Conservation (phyloP, 345 rosid species). For the Leavenworthia alabamica region DNA sequence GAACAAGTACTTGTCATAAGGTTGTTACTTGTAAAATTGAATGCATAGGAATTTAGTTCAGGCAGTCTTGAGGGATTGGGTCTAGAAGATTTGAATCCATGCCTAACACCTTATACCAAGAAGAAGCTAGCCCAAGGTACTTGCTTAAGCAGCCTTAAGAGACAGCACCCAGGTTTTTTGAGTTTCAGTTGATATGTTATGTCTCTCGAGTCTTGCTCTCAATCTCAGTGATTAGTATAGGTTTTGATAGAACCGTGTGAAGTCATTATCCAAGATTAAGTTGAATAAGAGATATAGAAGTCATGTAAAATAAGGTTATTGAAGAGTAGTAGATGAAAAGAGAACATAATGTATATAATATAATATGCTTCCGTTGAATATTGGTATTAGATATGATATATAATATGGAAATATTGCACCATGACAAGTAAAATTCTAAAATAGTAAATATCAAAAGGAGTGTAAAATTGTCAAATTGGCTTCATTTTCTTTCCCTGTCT, state of each 20-base stretch:
- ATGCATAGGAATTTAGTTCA: conserved; percentile 61
- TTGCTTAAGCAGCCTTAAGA: background rate
- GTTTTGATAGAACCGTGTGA: conserved; percentile 20
- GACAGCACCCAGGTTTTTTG: background rate
- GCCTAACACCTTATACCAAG: conserved; percentile 64
- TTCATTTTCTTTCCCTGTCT: background rate
- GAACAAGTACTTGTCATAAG: conserved; percentile 43
- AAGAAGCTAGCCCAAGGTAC: conserved; percentile 64
- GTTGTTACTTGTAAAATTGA: conserved; percentile 34
- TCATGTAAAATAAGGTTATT: background rate
- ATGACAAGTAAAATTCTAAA: background rate
- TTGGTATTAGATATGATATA: conserved; percentile 3
- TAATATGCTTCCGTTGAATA: too few species aligned
- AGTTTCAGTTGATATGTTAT: conserved; percentile 15
- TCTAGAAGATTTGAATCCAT: conserved; percentile 76
- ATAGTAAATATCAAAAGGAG: background rate
- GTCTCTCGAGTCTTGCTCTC: background rate
- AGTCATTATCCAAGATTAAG: too few species aligned
- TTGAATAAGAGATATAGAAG: too few species aligned
- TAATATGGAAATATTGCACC: background rate
- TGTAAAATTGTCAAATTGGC: background rate
- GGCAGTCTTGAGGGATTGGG: conserved; percentile 65
- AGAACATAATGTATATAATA: background rate
- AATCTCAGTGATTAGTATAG: too few species aligned
- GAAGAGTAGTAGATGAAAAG: too few species aligned